Evolutionary conservation across 768 basidiomycete species (phyloP).

Genomic region (Suillus brevipes): DNA sequence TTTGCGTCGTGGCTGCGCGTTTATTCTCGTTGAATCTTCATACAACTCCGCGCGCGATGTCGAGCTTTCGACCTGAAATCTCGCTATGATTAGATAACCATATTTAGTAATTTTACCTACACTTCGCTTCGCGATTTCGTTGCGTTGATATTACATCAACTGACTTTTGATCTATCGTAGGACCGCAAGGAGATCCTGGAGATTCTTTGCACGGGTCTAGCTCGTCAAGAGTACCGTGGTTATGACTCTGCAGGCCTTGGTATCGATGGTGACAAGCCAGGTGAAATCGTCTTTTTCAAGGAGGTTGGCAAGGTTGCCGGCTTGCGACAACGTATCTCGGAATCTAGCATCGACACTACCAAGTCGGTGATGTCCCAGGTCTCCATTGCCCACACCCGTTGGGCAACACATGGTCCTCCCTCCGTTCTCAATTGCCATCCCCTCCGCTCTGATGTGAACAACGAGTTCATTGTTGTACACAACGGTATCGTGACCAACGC

Average conservation of each 20-base stretch:
- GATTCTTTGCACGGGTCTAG: constrained; percentile 85
- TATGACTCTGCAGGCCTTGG: constrained; percentile 94
- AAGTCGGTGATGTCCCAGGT: constrained; percentile 85
- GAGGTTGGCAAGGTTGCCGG: constrained; percentile 97
- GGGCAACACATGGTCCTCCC: constrained; percentile 97
- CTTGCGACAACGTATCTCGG: constrained; percentile 85
- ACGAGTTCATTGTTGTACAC: constrained; percentile 94
- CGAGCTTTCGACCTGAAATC: not conserved
- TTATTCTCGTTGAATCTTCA: not conserved
- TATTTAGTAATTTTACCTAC: constrained; percentile 20
- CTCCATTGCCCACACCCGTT: constrained; percentile 97
- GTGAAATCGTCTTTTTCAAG: constrained; percentile 84
- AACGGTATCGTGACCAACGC: constrained; percentile 99
- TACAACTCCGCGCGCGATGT: constrained; percentile 1
- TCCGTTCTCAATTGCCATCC: constrained; percentile 93
- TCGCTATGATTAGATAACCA: constrained; percentile 10
- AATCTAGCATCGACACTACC: constrained; percentile 65
- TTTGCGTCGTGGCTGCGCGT: not conserved
- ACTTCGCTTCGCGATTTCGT: not conserved
- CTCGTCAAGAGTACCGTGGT: constrained; percentile 96
- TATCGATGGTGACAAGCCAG: constrained; percentile 87
- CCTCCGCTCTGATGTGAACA: constrained; percentile 73
- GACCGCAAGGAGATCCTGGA: constrained; percentile 90
- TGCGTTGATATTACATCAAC: constrained; percentile 6
- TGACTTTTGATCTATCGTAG: constrained; percentile 40